Conservation (phyloP, 495 filamentous ascomycete species). For the Neurospora tetrasperma region DNA sequence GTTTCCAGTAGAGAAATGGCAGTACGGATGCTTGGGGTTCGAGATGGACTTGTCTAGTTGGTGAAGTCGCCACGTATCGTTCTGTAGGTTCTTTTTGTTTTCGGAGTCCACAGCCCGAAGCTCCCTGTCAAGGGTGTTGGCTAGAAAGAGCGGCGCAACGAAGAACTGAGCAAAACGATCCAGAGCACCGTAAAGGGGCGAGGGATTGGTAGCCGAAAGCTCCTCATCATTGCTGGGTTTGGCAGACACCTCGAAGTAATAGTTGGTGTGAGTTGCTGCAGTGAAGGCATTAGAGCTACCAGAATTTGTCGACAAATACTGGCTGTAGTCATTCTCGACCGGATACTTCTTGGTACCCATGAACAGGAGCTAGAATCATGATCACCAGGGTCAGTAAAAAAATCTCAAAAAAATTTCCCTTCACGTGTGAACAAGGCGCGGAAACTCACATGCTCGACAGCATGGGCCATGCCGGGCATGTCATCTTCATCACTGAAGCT, state of each 20-base stretch:
- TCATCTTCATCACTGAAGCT: slow-evolving; percentile 86
- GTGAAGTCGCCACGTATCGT: slow-evolving; percentile 82
- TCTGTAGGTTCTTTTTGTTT: slow-evolving; percentile 99
- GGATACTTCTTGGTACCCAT: slow-evolving; percentile 99
- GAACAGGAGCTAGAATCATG: slow-evolving; percentile 63
- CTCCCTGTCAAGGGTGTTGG: slow-evolving; percentile 84
- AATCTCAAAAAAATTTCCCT: neutral
- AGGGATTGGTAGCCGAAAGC: slow-evolving; percentile 43
- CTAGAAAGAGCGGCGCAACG: slow-evolving; percentile 80
- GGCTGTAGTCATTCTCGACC: slow-evolving; percentile 89
- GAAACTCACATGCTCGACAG: slow-evolving; percentile 55
- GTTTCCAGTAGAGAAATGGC: slow-evolving; percentile 93
- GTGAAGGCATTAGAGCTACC: slow-evolving; percentile 95
- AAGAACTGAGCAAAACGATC: slow-evolving; percentile 99
- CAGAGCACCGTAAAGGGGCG: slow-evolving; percentile 78
- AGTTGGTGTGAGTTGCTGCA: slow-evolving; percentile 87
- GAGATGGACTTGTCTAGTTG: slow-evolving; percentile 87
- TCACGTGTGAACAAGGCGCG: neutral
- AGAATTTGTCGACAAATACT: slow-evolving; percentile 81
- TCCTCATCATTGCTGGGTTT: slow-evolving; percentile 45
- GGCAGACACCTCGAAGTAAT: slow-evolving; percentile 92
- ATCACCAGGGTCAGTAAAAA: slow-evolving; percentile 12
- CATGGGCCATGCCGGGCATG: slow-evolving; percentile 90
- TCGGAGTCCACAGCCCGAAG: slow-evolving; percentile 92
- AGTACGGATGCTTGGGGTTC: slow-evolving; percentile 85